These are phyloP conservation scores for Eucalyptus marginata DNA, from an alignment of 345 rosid species.

Conservation along the genomic window DNA sequence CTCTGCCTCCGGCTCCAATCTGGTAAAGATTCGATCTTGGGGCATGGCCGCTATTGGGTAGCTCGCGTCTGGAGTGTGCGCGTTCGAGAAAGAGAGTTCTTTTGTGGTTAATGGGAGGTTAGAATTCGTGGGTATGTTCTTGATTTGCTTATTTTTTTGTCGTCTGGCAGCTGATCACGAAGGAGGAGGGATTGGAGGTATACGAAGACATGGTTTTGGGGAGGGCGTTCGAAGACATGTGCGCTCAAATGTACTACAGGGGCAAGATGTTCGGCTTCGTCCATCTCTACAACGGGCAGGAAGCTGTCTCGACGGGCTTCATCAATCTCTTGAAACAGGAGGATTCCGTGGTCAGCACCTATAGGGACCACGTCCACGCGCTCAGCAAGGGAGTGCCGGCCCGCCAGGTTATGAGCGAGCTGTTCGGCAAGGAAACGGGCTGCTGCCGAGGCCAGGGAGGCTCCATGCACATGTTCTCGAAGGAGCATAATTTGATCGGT, in stretches of 20 bases:
- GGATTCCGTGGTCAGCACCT: slow-evolving; percentile 40
- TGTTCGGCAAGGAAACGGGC: slow-evolving; percentile 52
- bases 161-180: slow-evolving; percentile 26
- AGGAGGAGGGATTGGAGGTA: slow-evolving; percentile 41
- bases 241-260: slow-evolving; percentile 55
- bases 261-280: slow-evolving; percentile 61
- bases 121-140: not conserved
- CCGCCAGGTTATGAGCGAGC: slow-evolving; percentile 55
- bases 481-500: slow-evolving; percentile 46
- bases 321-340: slow-evolving; percentile 34
- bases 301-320: slow-evolving; percentile 52
- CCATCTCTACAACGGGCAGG: slow-evolving; percentile 56
- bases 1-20: not conserved
- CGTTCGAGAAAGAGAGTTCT: not conserved
- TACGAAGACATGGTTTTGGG: slow-evolving; percentile 54
- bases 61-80: not conserved
- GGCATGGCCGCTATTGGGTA: not conserved
- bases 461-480: slow-evolving; percentile 60
- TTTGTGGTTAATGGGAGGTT: not conserved
- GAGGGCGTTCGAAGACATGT: slow-evolving; percentile 50
- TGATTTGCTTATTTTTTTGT: not conserved
- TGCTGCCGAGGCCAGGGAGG: slow-evolving; percentile 58
- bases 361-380: slow-evolving; percentile 52
- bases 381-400: slow-evolving; percentile 48
- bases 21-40: not conserved